Evolutionary conservation across 768 basidiomycete genomes (phyloP), one percentile per base, ranked within the genome.

Genomic region (Agaricus bisporus): DNA sequence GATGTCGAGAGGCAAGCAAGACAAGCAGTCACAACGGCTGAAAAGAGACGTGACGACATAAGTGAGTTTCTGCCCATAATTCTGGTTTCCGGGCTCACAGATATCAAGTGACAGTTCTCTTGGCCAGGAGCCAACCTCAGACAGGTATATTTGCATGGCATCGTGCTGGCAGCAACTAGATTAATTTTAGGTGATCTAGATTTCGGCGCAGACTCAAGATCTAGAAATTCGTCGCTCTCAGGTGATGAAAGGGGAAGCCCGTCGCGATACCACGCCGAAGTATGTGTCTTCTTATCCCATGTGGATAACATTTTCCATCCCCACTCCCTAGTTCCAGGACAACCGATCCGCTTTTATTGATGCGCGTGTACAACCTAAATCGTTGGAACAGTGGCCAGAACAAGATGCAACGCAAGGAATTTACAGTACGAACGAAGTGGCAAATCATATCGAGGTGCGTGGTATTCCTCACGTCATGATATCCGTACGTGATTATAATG

Each of bases 31-130:
- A 66, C 66, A 5, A 70, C 79, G 51, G 82, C 83, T 49, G 86
- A 88, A 61, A 84, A 83, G 65, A 80, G 83, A 45, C 78, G 85
- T 58, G 86, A 88, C 60, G 83, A 85, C 54, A 75, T 80, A 63
- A 78, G 80, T 80, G 59, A 42, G 51, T 57, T 8, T 35, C 47
- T 48, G 37, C 37, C 47, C 48, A 37, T 42, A 51, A 41, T 18
- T 57, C 61, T 59, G 61, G 50, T 54, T 49, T 55, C 53, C 56
- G 60, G 22, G 15, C 49, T 58, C 22, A 29, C 37, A 3, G 6
- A 20, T 2, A 42, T 56, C 41, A 56, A 80, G 78, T 79, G 76
- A 69, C 70, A 51, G 63, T 72, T 38, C 66, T 80, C 41, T 68
- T 79, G 28, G 66, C 74, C 15, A 72, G 75, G 62, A 79, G 74